These are phyloP conservation scores for Suillus bovinus DNA, from an alignment of 768 basidiomycete species.

Conservation along the genomic window DNA sequence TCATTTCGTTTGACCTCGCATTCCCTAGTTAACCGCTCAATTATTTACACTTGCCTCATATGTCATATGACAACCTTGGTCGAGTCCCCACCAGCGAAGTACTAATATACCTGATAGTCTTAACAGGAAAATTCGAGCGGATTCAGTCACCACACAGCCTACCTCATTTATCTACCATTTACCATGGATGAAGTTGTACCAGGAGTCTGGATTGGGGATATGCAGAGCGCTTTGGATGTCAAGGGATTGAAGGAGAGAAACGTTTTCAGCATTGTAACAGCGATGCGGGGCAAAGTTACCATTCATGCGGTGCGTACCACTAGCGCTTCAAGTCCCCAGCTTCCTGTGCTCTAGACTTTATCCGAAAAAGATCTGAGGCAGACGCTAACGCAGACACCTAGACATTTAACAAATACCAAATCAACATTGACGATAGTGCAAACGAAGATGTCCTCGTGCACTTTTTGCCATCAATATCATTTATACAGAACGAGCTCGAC, in stretches of 20 bases:
- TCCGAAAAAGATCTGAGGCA: neutral
- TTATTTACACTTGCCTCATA: neutral
- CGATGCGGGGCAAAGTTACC: constrained; percentile 67
- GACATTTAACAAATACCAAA: constrained; percentile 81
- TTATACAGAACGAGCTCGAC: constrained; percentile 78
- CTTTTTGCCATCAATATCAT: constrained; percentile 76
- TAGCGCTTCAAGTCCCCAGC: constrained; percentile 11
- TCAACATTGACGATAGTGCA: constrained; percentile 73
- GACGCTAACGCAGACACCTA: constrained; percentile 28
- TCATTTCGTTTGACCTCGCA: neutral
- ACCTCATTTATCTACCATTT: neutral
- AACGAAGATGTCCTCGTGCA: constrained; percentile 80
- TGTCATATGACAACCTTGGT: neutral
- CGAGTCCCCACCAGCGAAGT: neutral
- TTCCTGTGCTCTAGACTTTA: neutral
- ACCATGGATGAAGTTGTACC: constrained; percentile 79
- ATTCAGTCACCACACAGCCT: neutral
- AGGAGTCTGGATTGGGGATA: constrained; percentile 83
- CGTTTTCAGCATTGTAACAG: constrained; percentile 75
- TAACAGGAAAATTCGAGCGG: neutral
- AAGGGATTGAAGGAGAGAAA: constrained; percentile 62
- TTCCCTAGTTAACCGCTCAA: neutral
- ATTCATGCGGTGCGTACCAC: constrained; percentile 55
- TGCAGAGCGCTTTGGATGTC: constrained; percentile 66
- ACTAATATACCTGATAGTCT: constrained; percentile 3